Evolutionary conservation across 495 filamentous ascomycete genomes (phyloP).

Genomic region (Hyaloscypha hepaticicola): DNA sequence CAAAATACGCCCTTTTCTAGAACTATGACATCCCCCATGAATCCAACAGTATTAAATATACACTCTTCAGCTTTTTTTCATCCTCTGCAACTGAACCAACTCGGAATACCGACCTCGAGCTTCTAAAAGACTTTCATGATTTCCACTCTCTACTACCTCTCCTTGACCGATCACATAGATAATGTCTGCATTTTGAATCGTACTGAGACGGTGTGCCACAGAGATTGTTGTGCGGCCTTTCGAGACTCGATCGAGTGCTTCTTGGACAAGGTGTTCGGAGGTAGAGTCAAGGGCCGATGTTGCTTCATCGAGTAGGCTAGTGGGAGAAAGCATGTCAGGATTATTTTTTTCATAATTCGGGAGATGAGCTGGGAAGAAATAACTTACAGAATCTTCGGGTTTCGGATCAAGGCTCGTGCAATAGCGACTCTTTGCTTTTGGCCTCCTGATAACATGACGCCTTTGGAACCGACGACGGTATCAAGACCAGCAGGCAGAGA

Average conservation of each 20-base stretch:
- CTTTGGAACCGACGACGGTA: conserved; percentile 72
- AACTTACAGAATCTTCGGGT: conserved; percentile 70
- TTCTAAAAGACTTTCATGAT: not conserved
- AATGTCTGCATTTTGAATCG: conserved; percentile 48
- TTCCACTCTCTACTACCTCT: conserved; percentile 35
- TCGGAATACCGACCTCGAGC: conserved; percentile 2
- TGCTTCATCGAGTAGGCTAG: conserved; percentile 72
- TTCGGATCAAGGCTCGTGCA: conserved; percentile 68
- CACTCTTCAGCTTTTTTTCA: not conserved
- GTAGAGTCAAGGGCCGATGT: conserved; percentile 59
- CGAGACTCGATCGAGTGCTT: conserved; percentile 58
- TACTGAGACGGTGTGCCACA: conserved; percentile 59
- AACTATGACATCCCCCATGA: too few relatives aligned
- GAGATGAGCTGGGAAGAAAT: not conserved
- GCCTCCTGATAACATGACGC: conserved; percentile 68
- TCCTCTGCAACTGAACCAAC: not conserved
- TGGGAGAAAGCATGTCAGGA: not conserved
- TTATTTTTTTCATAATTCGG: not conserved
- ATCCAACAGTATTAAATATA: too few relatives aligned
- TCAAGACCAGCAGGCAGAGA: conserved; percentile 69
- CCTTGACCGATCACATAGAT: conserved; percentile 47
- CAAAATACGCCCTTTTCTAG: too few relatives aligned
- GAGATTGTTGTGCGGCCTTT: conserved; percentile 59
- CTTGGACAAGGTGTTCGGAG: conserved; percentile 58
- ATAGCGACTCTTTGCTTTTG: conserved; percentile 72